These are phyloP conservation scores for Dendrobium catenatum DNA, from an alignment of 106 monocot species.

Conservation along the genomic window DNA sequence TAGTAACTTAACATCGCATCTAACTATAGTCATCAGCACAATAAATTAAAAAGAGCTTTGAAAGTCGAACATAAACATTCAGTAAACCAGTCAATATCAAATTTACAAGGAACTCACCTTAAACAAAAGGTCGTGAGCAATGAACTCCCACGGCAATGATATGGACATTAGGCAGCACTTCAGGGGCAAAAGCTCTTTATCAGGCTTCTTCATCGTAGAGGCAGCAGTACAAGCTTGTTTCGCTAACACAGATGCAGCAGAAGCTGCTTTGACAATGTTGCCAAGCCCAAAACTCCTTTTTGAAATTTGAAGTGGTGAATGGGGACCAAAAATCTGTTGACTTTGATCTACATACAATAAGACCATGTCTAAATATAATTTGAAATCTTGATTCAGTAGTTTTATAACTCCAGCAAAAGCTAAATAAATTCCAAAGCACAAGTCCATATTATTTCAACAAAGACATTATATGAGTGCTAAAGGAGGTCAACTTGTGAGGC, in stretches of 20 bases:
- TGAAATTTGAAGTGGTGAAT: slow-evolving; percentile 42
- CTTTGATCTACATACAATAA: slow-evolving; percentile 64
- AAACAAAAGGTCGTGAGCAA: slow-evolving; percentile 85
- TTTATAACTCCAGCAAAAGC: not conserved
- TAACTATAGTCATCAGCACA: not conserved
- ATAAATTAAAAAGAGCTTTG: not conserved
- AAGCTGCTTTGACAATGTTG: slow-evolving; percentile 64
- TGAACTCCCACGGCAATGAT: slow-evolving; percentile 85
- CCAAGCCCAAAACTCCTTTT: slow-evolving; percentile 48
- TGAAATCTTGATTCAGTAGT: not conserved
- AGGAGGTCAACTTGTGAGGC: no score
- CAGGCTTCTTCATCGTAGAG: slow-evolving; percentile 26
- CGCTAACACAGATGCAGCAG: slow-evolving; percentile 73
- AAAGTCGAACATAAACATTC: not conserved
- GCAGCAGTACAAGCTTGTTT: slow-evolving; percentile 52
- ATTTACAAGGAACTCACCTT: slow-evolving; percentile 35
- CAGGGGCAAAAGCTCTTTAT: slow-evolving; percentile 51
- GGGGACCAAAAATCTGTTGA: slow-evolving; percentile 37
- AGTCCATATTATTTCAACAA: not conserved
- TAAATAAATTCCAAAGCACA: not conserved
- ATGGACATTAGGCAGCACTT: slow-evolving; percentile 97
- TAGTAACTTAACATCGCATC: not conserved
- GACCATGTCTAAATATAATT: not conserved
- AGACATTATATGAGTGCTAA: no score
- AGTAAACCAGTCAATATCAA: not conserved